Evolutionary conservation across 768 basidiomycete species (phyloP), one percentile per base, ranked within the genome.

Genomic region (Trametopsis cervina): DNA sequence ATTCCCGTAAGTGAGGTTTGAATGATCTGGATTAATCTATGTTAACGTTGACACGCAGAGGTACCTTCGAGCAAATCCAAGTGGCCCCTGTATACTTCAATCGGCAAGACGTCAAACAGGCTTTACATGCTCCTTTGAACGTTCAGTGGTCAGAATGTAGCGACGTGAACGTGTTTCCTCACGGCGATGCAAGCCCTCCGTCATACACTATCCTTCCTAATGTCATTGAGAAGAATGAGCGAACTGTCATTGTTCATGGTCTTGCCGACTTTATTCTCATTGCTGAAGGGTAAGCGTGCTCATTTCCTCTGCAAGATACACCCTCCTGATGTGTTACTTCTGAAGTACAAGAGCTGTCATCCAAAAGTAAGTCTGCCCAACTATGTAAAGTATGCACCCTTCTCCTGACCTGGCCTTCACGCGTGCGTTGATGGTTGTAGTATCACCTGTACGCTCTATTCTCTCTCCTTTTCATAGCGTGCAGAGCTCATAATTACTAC

Each of bases 211-310:
- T 87, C 1, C 69, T 89, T 3, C 84, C 86, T 4, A 80, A 69
- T 52, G 84, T 85, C 46, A 88, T 89, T 46, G 83, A 86, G 64
- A 86, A 85, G 70, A 86, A 70, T 61, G 66, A 76, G 45, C 70
- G 83, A 43, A 75, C 71, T 2, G 81, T 88, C 12, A 81, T 89
- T 46, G 71, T 79, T 4, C 85, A 89, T 44, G 86, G 86, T 0
- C 67, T 86, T 42, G 82, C 77, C 0, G 86, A 89, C 62, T 89
- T 78, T 56, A 72, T 84, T 48, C 67, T 85, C 26, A 85, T 89
- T 42, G 77, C 85, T 9, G 81, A 86, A 52, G 87, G 86, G 82
- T 83, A 53, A 49, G 76, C 61, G 45, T 10, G 3, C 20, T 40
- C 42, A 18, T 3, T 27, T 46, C 9, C 23, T 23, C n/a, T 15